A percentile compares a stretch with the other conserved stretches of the same genome.
These are phyloP conservation scores for Stemphylium beticola DNA, from an alignment of 2,329 filamentous ascomycete species.

Conservation along the genomic window DNA sequence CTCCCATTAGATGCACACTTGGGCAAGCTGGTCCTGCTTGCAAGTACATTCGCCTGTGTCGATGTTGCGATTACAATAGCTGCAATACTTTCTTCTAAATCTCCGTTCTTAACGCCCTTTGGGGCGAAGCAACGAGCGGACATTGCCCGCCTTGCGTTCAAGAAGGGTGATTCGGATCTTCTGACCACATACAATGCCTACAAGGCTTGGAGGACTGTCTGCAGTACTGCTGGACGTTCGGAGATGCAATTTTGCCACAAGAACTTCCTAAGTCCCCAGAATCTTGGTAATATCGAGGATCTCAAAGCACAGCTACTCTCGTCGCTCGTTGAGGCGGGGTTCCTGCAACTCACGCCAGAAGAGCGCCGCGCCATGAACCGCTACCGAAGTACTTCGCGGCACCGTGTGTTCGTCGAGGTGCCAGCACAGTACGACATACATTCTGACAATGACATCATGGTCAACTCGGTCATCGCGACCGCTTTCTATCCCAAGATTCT, in stretches of 20 bases:
- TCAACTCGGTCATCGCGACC: constrained; percentile 85
- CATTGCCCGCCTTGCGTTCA: constrained; percentile 77
- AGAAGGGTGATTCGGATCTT: constrained; percentile 86
- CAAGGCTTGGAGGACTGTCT: constrained; percentile 82
- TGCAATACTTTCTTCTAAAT: constrained; percentile 92
- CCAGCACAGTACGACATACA: constrained; percentile 76
- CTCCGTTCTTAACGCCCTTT: constrained; percentile 87
- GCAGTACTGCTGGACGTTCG: constrained; percentile 70
- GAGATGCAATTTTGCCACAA: constrained; percentile 93
- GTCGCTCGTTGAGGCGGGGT: constrained; percentile 83
- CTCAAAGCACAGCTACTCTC: constrained; percentile 90
- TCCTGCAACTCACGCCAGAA: constrained; percentile 74
- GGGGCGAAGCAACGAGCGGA: constrained; percentile 84
- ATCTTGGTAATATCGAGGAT: constrained; percentile 90
- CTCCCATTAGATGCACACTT: constrained; percentile 92
- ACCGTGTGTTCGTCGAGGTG: constrained; percentile 82
- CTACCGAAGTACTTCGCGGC: constrained; percentile 69
- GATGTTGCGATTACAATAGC: constrained; percentile 92
- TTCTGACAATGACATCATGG: constrained; percentile 78
- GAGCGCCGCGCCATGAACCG: constrained; percentile 74
- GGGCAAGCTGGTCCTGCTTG: constrained; percentile 88
- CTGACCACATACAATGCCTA: constrained; percentile 96
- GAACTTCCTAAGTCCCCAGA: constrained; percentile 90
- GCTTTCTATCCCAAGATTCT: constrained; percentile 96
- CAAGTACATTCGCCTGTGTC: constrained; percentile 85